Percentiles rank a stretch among this genome's conserved stretches.
Evolutionary conservation across 257 asterid species (phyloP).

Genomic region (Coffea eugenioides): DNA sequence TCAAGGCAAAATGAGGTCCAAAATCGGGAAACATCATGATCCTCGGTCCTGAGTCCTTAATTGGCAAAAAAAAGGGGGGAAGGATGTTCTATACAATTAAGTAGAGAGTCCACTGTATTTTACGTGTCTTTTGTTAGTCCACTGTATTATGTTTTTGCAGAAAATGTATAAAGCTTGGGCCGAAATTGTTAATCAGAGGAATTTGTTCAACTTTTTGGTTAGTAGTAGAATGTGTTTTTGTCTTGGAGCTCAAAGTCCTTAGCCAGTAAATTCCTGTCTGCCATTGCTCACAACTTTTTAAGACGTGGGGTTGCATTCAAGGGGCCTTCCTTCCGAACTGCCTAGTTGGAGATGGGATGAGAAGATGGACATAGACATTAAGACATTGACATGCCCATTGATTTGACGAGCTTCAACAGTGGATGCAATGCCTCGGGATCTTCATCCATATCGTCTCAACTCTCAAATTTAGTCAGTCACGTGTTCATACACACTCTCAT

Average conservation of each 20-base stretch:
- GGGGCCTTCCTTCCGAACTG: not conserved
- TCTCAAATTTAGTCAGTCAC: not conserved
- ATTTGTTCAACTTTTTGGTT: too few species aligned
- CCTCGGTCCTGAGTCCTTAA: too few species aligned
- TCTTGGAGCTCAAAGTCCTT: not conserved
- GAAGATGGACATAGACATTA: not conserved
- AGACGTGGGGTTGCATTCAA: not conserved
- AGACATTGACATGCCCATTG: not conserved
- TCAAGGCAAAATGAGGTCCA: too few species aligned
- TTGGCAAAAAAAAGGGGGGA: too few species aligned
- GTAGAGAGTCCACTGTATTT: too few species aligned
- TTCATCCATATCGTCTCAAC: not conserved
- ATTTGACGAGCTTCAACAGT: not conserved
- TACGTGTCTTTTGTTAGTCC: too few species aligned
- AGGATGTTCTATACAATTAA: too few species aligned
- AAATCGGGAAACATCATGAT: too few species aligned
- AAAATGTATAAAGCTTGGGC: too few species aligned
- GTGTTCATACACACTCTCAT: too few species aligned
- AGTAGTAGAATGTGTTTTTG: not conserved
- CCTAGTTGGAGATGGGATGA: not conserved
- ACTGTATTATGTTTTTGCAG: too few species aligned
- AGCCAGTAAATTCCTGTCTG: not conserved
- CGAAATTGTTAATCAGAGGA: too few species aligned
- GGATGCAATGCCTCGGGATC: not conserved
- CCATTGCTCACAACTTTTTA: not conserved